Base-by-base conservation (phyloP, 2,329 filamentous ascomycete genomes). In the Fusarium nematophilum region DNA sequence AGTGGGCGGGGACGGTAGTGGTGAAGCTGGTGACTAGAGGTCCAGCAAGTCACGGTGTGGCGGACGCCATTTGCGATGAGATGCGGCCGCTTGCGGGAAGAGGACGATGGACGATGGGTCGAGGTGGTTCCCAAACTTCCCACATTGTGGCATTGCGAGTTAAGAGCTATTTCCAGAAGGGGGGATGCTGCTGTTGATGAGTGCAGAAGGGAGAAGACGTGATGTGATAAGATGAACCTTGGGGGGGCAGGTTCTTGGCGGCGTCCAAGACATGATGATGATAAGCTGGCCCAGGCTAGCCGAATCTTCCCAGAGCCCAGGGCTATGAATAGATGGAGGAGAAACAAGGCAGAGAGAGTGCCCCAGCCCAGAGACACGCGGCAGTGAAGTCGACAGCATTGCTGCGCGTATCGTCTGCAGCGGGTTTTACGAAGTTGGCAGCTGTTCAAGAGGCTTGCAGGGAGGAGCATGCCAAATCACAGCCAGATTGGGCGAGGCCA, bases 391-490 rank as follows among this genome's bases (percentile, higher is more conserved):
- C 42, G 21, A 53, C 21, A 30, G 36, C 10, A 26, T 42, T n/a
- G 17, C 31, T 31, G 25, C 7, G 36, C 36, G 23, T 13, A 9
- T 11, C 2, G 11, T 29, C 21, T 21, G 21, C 21, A 21, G 21
- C 21, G 21, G 21, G 27, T 31, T 42, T 31, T 48, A 64, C 59
- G 40, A 61, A 62, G 44, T 40, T 33, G 53, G 49, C n/a, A 44
- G 48, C 51, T 47, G 56, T 33, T 55, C 45, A 45, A 14, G 15
- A 26, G 42, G 43, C 29, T 23, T 50, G 29, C 64, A 65, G 51
- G 65, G 63, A 54, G 36, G 38, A 46, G 48, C 64, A 46, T 65
- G 63, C 27, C 53, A 65, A 30, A 36, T 45, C 23, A 17, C n/a
- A 37, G 40, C 53, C 59, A 56, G 43, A 62, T 67, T 68, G 53